Conservation (phyloP, 768 basidiomycete species). For the Plicaturopsis crispa region DNA sequence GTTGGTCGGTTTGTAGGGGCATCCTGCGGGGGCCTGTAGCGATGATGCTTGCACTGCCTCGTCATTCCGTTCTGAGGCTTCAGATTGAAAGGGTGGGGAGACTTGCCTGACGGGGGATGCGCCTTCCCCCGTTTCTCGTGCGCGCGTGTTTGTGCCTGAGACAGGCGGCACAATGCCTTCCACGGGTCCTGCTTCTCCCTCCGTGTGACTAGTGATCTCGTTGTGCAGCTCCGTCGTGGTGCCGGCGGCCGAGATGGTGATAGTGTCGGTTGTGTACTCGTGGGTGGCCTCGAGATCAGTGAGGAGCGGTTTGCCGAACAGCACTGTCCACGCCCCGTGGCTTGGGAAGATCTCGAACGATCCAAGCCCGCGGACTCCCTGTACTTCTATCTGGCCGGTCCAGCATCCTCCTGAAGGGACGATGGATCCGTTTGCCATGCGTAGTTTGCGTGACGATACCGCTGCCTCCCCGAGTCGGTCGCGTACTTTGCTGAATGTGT, state of each 20-base stretch:
- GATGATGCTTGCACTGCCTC: no score
- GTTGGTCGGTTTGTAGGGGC: no score
- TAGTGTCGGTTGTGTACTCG: constrained; percentile 8
- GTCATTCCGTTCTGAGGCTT: no score
- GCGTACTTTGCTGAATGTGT: constrained; percentile 1
- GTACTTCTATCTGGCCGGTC: not conserved
- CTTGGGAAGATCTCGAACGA: constrained; percentile 5
- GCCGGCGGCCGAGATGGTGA: constrained; percentile 1
- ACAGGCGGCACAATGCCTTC: no score
- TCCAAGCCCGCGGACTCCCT: not conserved
- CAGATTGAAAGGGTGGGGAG: no score
- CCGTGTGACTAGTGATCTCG: not conserved
- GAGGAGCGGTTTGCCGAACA: constrained; percentile 6
- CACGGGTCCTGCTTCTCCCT: not conserved
- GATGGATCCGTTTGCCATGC: constrained; percentile 24
- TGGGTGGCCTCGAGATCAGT: constrained; percentile 6
- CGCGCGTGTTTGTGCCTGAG: not conserved
- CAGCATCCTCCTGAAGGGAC: constrained; percentile 8
- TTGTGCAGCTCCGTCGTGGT: not conserved
- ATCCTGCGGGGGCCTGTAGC: no score
- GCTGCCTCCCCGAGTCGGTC: constrained; percentile 5
- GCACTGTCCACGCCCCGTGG: constrained; percentile 2
- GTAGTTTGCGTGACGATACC: constrained; percentile 12
- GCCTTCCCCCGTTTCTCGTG: not conserved
- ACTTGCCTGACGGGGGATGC: not conserved